A percentile compares a stretch with the other conserved stretches of the same genome.
Conservation (phyloP, 495 filamentous ascomycete species). For the Podospora pseudoanserina region DNA sequence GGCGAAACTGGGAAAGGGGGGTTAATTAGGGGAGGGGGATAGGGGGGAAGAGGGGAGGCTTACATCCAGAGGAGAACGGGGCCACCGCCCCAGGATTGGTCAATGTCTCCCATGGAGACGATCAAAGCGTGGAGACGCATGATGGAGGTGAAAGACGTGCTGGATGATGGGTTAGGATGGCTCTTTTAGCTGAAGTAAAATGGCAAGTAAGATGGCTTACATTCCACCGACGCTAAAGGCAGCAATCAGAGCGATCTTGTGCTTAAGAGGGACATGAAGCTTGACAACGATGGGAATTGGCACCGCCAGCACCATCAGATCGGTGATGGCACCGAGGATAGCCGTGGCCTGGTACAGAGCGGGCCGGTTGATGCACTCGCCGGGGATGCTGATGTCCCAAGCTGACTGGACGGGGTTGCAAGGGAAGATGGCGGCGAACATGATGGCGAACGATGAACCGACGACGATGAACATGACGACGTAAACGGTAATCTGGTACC, state of each 20-base stretch:
- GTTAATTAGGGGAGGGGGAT: neutral
- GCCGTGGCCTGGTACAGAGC: slow-evolving; percentile 38
- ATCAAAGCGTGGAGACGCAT: slow-evolving; percentile 14
- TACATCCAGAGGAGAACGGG: slow-evolving; percentile 21
- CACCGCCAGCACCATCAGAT: slow-evolving; percentile 35
- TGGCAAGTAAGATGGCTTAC: neutral
- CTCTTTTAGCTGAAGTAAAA: neutral
- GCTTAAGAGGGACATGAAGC: slow-evolving; percentile 12
- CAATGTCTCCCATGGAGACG: slow-evolving; percentile 9
- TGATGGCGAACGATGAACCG: slow-evolving; percentile 14
- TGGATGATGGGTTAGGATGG: neutral
- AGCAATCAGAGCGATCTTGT: slow-evolving; percentile 17
- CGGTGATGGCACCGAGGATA: slow-evolving; percentile 36
- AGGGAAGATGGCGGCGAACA: slow-evolving; percentile 36
- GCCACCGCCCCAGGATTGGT: slow-evolving; percentile 16
- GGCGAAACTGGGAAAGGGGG: slow-evolving; percentile 6
- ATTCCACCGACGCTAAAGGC: slow-evolving; percentile 6
- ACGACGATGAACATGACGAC: slow-evolving; percentile 15
- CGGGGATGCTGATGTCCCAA: slow-evolving; percentile 31
- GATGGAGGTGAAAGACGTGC: slow-evolving; percentile 17
- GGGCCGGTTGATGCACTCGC: slow-evolving; percentile 31
- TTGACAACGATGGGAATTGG: slow-evolving; percentile 30
- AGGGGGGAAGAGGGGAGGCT: neutral
- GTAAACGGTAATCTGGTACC: slow-evolving; percentile 12
- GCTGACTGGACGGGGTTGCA: slow-evolving; percentile 33